phyloP scores from a whole-genome alignment of 2,329 filamentous ascomycete species.

The Fusarium anguioides region DNA sequence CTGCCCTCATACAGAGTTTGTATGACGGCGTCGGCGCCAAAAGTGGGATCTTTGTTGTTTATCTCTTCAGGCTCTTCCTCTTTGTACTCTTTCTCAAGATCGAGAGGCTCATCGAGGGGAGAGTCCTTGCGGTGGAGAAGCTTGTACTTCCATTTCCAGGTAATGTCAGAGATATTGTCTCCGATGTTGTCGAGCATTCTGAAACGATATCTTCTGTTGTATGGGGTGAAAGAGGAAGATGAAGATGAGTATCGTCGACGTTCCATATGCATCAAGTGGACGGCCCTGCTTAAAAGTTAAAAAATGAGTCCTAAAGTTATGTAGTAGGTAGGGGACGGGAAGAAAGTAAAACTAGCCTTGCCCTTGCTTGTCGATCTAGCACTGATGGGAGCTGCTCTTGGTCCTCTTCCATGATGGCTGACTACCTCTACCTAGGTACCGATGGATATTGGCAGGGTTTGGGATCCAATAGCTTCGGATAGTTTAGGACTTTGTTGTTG shows the following conservation, averaged over 20 bases:
- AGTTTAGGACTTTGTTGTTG: not conserved
- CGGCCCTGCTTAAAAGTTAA: not conserved
- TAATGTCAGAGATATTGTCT: slow-evolving; percentile 43
- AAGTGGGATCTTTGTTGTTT: slow-evolving; percentile 39
- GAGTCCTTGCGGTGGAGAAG: slow-evolving; percentile 39
- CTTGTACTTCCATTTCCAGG: slow-evolving; percentile 50
- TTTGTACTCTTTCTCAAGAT: slow-evolving; percentile 31
- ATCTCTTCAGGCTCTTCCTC: slow-evolving; percentile 23
- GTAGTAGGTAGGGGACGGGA: not conserved
- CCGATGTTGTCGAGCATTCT: slow-evolving; percentile 27
- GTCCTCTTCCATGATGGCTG: too few species aligned
- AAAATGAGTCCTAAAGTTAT: slow-evolving; percentile 17
- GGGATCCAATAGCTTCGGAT: not conserved
- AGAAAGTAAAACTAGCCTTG: not conserved
- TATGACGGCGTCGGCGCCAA: slow-evolving; percentile 48
- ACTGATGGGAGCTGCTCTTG: too few species aligned
- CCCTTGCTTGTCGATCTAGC: not conserved
- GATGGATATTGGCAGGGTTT: not conserved
- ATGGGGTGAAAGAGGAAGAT: not conserved
- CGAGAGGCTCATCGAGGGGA: slow-evolving; percentile 27
- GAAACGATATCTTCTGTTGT: not conserved
- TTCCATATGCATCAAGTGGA: too few species aligned
- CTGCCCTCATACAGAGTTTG: slow-evolving; percentile 56
- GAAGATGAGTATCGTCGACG: not conserved
- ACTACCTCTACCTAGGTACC: too few species aligned